Base-by-base conservation (phyloP, 1,139 yeast genomes). In the Taiozyma sp. region DNA sequence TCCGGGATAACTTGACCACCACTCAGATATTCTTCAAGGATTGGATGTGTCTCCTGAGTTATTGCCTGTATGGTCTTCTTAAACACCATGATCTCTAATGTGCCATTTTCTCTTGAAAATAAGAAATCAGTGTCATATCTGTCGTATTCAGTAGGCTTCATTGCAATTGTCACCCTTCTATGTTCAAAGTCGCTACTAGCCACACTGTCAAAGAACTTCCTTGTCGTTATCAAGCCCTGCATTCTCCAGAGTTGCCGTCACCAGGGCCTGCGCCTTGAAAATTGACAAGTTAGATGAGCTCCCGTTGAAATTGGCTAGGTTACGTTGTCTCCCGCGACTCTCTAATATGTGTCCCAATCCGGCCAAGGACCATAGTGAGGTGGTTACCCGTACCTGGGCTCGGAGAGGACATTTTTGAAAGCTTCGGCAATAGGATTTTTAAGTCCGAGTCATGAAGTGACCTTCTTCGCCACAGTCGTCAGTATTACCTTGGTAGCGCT, bases 61-160 rank as follows among this genome's bases (percentile, higher is more conserved):
- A 70, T 52, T 22, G 50, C 44, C 29, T 63, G 42, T 28, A 55
- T 57, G 0, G 73, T 64, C 8, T 48, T 48, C 44, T 64, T 68
- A 52, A 65, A 65, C 45, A 70, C 56, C 27, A 68, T 58, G 8
- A 70, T 51, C 54, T 71, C 74, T 16, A 62, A 47, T 9, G 32
- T 16, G 16, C 50, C 47, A 4, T 50, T 47, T 1, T 57, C 57
- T 22, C 51, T 48, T 32, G 57, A 54, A 29, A 54, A 50, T 14
- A 62, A 51, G 45, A 61, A 65, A 13, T 45, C 43, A 1, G 59
- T 48, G 4, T 49, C 45, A 9, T 57, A 51, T 14, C 23, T 3
- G n/a, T 48, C 46, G 27, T 22, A 48, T 28, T 46, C 49, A 14
- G 30, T 41, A 7, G 38, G 38, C 24, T 41, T 46, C 16, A 22